Evolutionary conservation across 345 rosid genomes (phyloP).

Genomic region (Toxicodendron radicans): DNA sequence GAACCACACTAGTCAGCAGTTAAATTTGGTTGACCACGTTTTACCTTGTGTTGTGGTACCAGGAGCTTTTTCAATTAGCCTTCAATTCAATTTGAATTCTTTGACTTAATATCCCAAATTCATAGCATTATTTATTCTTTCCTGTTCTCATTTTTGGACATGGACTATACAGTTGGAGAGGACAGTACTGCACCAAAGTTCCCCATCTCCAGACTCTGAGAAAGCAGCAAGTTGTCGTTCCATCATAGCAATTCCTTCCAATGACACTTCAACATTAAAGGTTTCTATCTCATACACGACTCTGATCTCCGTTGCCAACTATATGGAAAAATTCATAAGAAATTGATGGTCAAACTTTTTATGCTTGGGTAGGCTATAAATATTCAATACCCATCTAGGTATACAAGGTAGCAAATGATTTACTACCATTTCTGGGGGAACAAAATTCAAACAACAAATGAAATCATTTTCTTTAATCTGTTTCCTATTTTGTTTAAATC

Average conservation of each 20-base stretch:
- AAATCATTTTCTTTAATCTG: background rate
- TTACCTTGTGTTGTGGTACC: background rate
- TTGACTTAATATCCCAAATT: background rate
- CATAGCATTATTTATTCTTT: background rate
- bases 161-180: constrained; percentile 52
- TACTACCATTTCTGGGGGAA: background rate
- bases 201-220: constrained; percentile 30
- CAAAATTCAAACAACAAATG: background rate
- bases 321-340: background rate
- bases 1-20: background rate
- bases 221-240: constrained; percentile 25
- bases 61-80: background rate
- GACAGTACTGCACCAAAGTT: constrained; percentile 29
- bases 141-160: background rate
- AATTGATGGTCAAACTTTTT: background rate
- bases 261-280: constrained; percentile 36
- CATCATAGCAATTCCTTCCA: constrained; percentile 29
- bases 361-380: background rate
- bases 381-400: background rate
- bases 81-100: background rate
- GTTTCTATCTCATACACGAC: constrained; percentile 20
- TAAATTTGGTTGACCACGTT: background rate
- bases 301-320: background rate
- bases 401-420: background rate
- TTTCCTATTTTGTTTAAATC: background rate